Conservation (phyloP, 257 asterid genomes). For the Nicotiana otophora region DNA sequence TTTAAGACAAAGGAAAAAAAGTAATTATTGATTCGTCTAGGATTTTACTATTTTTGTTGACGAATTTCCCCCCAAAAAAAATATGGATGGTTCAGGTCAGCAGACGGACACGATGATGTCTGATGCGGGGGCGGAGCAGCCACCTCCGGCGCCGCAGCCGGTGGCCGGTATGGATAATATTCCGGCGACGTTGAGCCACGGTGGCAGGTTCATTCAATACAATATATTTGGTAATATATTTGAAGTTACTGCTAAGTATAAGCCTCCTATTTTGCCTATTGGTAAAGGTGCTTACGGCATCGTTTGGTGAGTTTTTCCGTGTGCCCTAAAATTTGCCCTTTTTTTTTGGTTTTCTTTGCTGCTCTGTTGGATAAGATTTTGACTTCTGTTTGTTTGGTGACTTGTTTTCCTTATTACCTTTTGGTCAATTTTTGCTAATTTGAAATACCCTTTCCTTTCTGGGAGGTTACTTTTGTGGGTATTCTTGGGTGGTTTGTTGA, state of each 20-base stretch:
- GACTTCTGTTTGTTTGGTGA: slow-evolving; percentile 16
- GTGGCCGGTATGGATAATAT: slow-evolving; percentile 9
- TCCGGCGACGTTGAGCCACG: slow-evolving; percentile 21
- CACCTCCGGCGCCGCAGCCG: neutral
- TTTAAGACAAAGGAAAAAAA: no score
- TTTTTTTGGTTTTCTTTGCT: neutral
- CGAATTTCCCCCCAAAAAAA: neutral
- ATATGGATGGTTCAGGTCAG: slow-evolving; percentile 16
- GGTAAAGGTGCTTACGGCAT: slow-evolving; percentile 31
- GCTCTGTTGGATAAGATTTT: neutral
- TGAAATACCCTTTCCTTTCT: neutral
- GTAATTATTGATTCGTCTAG: neutral
- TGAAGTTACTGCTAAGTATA: slow-evolving; percentile 23
- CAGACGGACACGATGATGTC: slow-evolving; percentile 19
- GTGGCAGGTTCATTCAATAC: slow-evolving; percentile 25
- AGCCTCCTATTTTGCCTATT: slow-evolving; percentile 27
- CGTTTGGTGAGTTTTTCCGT: slow-evolving; percentile 14
- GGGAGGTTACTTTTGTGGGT: neutral
- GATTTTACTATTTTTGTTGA: neutral
- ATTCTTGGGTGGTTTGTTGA: neutral
- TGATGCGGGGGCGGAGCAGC: slow-evolving; percentile 10
- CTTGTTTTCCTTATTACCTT: neutral
- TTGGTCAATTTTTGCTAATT: neutral
- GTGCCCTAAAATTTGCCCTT: neutral
- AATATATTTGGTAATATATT: slow-evolving; percentile 24